Percentiles rank a stretch among this genome's conserved stretches.
Evolutionary conservation across 768 basidiomycete species (phyloP).

Genomic region (Podaxis sp.): DNA sequence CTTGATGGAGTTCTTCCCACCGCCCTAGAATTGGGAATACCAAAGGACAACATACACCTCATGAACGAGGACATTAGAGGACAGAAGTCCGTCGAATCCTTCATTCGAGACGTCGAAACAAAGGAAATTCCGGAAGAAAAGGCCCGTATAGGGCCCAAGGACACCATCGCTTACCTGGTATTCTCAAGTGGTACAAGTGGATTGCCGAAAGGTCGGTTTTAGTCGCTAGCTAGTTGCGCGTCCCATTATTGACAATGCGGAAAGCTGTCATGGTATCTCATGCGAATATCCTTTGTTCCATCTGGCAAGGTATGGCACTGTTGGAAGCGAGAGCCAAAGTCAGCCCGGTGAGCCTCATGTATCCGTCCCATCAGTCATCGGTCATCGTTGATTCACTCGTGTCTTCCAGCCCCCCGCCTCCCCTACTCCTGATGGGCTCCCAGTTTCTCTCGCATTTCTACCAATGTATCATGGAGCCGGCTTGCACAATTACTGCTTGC

Average conservation of each 20-base stretch:
- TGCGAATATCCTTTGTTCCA: slow-evolving; percentile 51
- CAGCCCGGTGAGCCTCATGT: slow-evolving; percentile 31
- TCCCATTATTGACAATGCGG: not conserved
- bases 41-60: slow-evolving; percentile 48
- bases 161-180: slow-evolving; percentile 65
- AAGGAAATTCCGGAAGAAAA: slow-evolving; percentile 38
- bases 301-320: slow-evolving; percentile 36
- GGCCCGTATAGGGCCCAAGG: slow-evolving; percentile 42
- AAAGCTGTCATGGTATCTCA: slow-evolving; percentile 72
- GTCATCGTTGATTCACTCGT: not conserved
- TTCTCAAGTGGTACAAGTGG: slow-evolving; percentile 82
- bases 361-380: not conserved
- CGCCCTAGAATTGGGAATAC: slow-evolving; percentile 31
- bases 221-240: not conserved
- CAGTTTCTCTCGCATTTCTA: slow-evolving; percentile 53
- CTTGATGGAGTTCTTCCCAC: slow-evolving; percentile 27
- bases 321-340: slow-evolving; percentile 31
- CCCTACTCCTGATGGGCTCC: slow-evolving; percentile 41
- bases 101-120: slow-evolving; percentile 39
- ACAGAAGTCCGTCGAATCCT: slow-evolving; percentile 37
- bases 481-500: slow-evolving; percentile 49
- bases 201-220: slow-evolving; percentile 59
- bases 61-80: slow-evolving; percentile 36
- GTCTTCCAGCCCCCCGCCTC: slow-evolving; percentile 34
- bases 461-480: slow-evolving; percentile 71